Evolutionary conservation across 1,284 basidiomycete genomes (phyloP), one percentile per base, ranked within the genome.

Genomic region (Ceratobasidium sp.): DNA sequence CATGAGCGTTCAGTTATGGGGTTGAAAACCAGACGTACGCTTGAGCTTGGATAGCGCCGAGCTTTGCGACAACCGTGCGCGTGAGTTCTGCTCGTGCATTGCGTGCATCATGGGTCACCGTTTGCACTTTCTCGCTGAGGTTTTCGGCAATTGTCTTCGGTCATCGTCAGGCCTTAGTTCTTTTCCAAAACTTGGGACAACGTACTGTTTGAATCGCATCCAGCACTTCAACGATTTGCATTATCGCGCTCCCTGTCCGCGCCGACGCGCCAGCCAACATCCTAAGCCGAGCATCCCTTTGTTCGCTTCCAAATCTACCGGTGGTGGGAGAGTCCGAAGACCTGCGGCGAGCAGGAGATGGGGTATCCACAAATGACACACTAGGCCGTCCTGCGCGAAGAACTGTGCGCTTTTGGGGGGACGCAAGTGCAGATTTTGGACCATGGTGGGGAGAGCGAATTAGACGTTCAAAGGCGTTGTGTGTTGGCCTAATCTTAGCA

Each of bases 391-490:
- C 70, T n/a, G 51, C 74, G 57, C 66, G 40, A 19, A 57, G 40
- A 40, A 77, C 29, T n/a, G 64, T 71, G 8, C 71, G 64, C 59
- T 73, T 75, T 54, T 64, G 52, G 17, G 62, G 44, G 15, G 77
- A 71, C 46, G 76, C 52, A 25, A 77, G 65, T 22, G 71, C 66
- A 44, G 74, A 76, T 43, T 76, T 77, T 11, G 32, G 61, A 61
- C 70, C 25, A 64, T 51, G 49, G 22, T 76, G 51, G 34, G 64
- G 37, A 19, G 65, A 25, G 43, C 37, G 57, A 61, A 57, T 15
- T 29, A 59, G 25, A 69, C 46, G 54, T 56, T 57, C 40, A 57
- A 76, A 34, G 25, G 59, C 32, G 51, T 25, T 19, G 46, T 44
- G 43, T 34, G 49, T 25, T 37, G 49, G 22, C 44, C 67, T 44